Conservation (phyloP, 208 protist genomes). For the Porcisia hertigi region DNA sequence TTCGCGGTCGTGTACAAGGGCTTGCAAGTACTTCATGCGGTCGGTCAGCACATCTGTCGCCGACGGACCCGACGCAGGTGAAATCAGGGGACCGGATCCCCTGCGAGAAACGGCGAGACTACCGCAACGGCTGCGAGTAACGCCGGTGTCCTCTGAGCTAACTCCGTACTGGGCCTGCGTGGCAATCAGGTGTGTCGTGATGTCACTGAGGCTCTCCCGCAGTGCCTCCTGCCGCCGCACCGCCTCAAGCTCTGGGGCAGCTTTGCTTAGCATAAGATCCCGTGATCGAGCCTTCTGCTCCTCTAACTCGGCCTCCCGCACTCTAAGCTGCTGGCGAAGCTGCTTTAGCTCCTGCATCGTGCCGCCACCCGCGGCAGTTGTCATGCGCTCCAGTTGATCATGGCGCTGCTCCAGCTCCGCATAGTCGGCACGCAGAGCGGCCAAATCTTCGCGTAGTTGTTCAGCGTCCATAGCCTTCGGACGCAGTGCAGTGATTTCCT, state of each 20-base stretch:
- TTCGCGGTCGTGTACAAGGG: constrained; percentile 30
- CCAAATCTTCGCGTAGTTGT: constrained; percentile 22
- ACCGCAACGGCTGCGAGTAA: background rate
- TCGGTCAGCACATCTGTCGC: constrained; percentile 20
- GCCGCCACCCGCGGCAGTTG: constrained; percentile 18
- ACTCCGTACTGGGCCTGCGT: constrained; percentile 27
- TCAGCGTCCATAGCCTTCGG: constrained; percentile 16
- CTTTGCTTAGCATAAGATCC: constrained; percentile 20
- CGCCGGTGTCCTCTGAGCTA: background rate
- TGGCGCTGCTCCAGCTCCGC: constrained; percentile 31
- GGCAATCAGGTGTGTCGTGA: constrained; percentile 42
- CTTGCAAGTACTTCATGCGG: constrained; percentile 41
- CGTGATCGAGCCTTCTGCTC: constrained; percentile 27
- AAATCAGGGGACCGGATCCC: background rate
- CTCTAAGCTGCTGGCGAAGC: constrained; percentile 35
- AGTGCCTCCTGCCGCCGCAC: constrained; percentile 42
- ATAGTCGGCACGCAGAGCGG: constrained; percentile 32
- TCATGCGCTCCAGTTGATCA: constrained; percentile 27
- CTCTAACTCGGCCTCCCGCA: constrained; percentile 31
- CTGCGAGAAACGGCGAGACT: background rate
- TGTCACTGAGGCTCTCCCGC: constrained; percentile 34
- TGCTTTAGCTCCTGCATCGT: constrained; percentile 30
- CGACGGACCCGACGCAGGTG: background rate
- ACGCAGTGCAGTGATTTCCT: constrained; percentile 23
- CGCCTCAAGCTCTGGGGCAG: constrained; percentile 28